Evolutionary conservation across 768 basidiomycete species (phyloP).

Genomic region (Dioszegia hungarica): DNA sequence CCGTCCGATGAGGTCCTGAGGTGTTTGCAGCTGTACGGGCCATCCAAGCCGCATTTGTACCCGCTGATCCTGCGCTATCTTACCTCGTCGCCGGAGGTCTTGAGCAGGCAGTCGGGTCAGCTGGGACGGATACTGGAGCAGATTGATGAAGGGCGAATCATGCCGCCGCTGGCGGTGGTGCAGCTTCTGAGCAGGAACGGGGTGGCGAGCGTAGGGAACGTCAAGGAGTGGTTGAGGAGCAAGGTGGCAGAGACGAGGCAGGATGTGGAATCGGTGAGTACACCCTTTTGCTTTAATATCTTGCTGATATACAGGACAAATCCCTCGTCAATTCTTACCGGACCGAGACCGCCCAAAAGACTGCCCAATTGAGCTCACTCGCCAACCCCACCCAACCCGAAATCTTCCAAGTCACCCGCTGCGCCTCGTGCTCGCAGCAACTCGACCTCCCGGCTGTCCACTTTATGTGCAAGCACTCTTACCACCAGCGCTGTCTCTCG

Average conservation of each 20-base stretch:
- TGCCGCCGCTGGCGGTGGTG: slow-evolving; percentile 84
- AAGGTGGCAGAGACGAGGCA: slow-evolving; percentile 67
- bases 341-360: slow-evolving; percentile 70
- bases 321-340: slow-evolving; percentile 83
- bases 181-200: slow-evolving; percentile 82
- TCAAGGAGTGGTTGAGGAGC: slow-evolving; percentile 82
- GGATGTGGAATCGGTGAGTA: slow-evolving; percentile 73
- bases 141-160: slow-evolving; percentile 73
- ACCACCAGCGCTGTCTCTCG: slow-evolving; percentile 91
- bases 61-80: slow-evolving; percentile 83
- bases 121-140: slow-evolving; percentile 66
- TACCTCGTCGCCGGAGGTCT: slow-evolving; percentile 70
- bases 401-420: slow-evolving; percentile 91
- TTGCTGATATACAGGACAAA: slow-evolving; percentile 58
- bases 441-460: slow-evolving; percentile 90
- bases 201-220: slow-evolving; percentile 82
- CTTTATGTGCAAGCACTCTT: slow-evolving; percentile 98
- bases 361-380: slow-evolving; percentile 75
- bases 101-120: slow-evolving; percentile 67
- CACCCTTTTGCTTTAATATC: too few relatives aligned
- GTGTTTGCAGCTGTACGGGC: slow-evolving; percentile 71
- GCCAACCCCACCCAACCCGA: slow-evolving; percentile 71
- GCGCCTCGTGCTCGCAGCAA: slow-evolving; percentile 80
- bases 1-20: slow-evolving; percentile 61
- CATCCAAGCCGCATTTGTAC: slow-evolving; percentile 68